Evolutionary conservation across 129 eudicot species (phyloP).

Genomic region (Gnaphalium uliginosum): DNA sequence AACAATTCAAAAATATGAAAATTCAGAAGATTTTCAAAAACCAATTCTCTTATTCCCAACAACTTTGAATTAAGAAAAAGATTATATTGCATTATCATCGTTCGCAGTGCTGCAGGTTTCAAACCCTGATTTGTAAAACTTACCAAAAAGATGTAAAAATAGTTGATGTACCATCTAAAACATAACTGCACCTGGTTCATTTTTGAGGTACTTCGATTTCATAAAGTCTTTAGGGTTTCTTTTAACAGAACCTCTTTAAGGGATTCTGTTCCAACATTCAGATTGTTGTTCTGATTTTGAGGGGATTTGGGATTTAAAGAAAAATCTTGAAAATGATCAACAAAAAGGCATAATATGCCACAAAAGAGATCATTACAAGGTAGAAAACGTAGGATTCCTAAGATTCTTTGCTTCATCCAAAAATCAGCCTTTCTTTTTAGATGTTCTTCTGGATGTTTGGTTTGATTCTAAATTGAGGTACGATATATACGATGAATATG

Average conservation of each 20-base stretch:
- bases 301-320: slow-evolving; percentile 7
- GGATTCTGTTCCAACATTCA: too few relatives aligned
- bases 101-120: too few relatives aligned
- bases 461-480: neutral
- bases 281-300: too few relatives aligned
- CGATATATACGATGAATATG: neutral
- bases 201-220: too few relatives aligned
- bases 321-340: neutral
- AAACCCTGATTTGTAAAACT: too few relatives aligned
- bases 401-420: neutral
- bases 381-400: neutral
- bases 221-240: too few relatives aligned
- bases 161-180: too few relatives aligned
- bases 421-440: neutral
- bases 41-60: neutral
- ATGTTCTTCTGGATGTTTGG: neutral
- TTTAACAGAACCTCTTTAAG: too few relatives aligned
- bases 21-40: neutral
- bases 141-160: too few relatives aligned
- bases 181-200: too few relatives aligned
- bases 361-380: neutral
- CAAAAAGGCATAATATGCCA: neutral
- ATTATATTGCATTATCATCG: too few relatives aligned
- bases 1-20: neutral
- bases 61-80: too few relatives aligned